Evolutionary conservation across 2,329 filamentous ascomycete species (phyloP), one percentile per base, ranked within the genome.

Genomic region (Ophiosphaerella korrae): DNA sequence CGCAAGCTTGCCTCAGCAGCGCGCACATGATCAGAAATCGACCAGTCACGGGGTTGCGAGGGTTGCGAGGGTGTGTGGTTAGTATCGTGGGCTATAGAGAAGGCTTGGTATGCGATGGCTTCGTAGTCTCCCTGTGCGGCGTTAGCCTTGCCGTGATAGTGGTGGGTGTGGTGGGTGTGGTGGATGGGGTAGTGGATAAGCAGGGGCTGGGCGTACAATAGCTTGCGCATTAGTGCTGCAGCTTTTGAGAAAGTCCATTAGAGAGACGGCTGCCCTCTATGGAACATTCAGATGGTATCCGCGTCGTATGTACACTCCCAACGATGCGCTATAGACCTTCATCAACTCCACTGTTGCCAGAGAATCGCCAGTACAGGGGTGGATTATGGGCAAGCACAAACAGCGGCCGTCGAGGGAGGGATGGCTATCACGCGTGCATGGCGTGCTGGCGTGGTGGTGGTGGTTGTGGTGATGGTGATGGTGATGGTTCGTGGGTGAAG

Each of bases 181-280:
- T 18, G 18, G 18, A 18, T 3, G 18, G 18, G 18, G 38, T 12
- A 3, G 6, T 21, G 2, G 12, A 29, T 7, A n/a, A 18, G 13
- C 18, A 23, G 33, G n/a, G 6, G 23, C 35, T n/a, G 18, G 16
- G 24, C 66, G 43, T 55, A 73, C 70, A 58, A 74, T 69, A 64
- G 65, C 68, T 61, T 73, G 70, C 65, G 70, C 71, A 67, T 73
- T 74, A 33, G 71, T 73, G 50, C 51, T 59, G 57, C 70, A 73
- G 33, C 64, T 66, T 52, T 64, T 72, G 63, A 71, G 65, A 70
- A 71, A 70, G 68, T 73, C 68, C 70, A 74, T 73, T 67, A 68
- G 69, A 68, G 60, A 68, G 60, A 58, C 54, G 33, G 57, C 50
- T 43, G 52, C 63, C 59, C 60, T 59, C 64, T 71, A 74, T 58